These are phyloP conservation scores for Ustilago trichophora DNA, from an alignment of 1,284 basidiomycete species.

Conservation along the genomic window DNA sequence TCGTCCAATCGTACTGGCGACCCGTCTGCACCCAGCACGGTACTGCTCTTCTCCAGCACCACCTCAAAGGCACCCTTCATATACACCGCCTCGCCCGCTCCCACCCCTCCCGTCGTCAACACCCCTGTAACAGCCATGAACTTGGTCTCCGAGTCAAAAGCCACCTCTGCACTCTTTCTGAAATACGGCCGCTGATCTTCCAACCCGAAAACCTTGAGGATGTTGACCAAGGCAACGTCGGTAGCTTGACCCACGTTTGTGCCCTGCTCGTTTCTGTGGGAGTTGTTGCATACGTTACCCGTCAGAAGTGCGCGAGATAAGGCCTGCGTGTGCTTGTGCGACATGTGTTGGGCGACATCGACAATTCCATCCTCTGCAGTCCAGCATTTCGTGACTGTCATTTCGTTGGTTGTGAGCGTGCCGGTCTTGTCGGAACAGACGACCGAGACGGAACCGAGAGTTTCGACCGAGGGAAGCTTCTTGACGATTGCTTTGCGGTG, in stretches of 20 bases:
- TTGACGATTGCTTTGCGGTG: conserved; percentile 95
- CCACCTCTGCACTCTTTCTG: conserved; percentile 78
- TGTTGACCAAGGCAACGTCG: conserved; percentile 88
- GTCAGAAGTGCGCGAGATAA: conserved; percentile 77
- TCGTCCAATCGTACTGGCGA: conserved; percentile 81
- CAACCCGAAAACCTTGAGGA: conserved; percentile 76
- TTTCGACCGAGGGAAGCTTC: conserved; percentile 92
- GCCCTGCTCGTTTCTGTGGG: conserved; percentile 76
- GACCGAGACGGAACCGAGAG: conserved; percentile 90
- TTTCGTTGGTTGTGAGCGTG: conserved; percentile 94
- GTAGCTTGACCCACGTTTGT: conserved; percentile 87
- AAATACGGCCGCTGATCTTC: conserved; percentile 78
- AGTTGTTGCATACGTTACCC: conserved; percentile 71
- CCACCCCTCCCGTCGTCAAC: conserved; percentile 57
- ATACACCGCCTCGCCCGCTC: conserved; percentile 85
- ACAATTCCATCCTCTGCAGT: conserved; percentile 80
- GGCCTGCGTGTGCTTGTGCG: conserved; percentile 66
- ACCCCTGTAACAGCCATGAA: conserved; percentile 86
- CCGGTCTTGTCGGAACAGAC: conserved; percentile 98
- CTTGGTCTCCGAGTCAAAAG: conserved; percentile 92
- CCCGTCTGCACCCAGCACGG: conserved; percentile 85
- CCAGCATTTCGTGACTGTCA: conserved; percentile 89
- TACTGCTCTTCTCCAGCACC: conserved; percentile 83
- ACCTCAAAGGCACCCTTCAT: conserved; percentile 92
- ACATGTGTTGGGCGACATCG: conserved; percentile 69